Percentiles rank a stretch among this genome's conserved stretches.
These are phyloP conservation scores for Trichosporon coremiiforme DNA, from an alignment of 1,284 basidiomycete genomes.

Conservation along the genomic window DNA sequence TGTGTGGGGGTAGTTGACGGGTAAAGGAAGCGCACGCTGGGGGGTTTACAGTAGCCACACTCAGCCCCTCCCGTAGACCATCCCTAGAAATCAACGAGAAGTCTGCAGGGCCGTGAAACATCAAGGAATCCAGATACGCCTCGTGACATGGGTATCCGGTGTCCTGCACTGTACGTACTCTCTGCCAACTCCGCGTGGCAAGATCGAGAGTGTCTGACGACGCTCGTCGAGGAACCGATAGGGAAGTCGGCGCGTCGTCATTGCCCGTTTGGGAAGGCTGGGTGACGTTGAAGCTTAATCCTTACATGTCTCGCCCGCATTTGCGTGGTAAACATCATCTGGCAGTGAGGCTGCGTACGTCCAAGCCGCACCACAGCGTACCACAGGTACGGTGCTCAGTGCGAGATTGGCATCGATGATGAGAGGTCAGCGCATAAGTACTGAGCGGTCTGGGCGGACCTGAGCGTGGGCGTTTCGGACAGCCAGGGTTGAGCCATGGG, in stretches of 20 bases:
- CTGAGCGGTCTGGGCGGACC: neutral
- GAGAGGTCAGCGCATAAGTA: neutral
- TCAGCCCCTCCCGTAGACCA: too few relatives aligned
- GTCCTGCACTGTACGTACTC: neutral
- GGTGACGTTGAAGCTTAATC: neutral
- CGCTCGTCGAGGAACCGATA: neutral
- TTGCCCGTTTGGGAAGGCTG: conserved; percentile 5
- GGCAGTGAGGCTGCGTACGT: neutral
- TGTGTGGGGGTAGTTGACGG: neutral
- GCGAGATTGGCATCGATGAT: neutral
- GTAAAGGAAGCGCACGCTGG: neutral
- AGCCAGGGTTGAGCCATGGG: neutral
- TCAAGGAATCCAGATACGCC: neutral
- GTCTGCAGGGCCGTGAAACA: neutral
- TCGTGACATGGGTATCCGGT: neutral
- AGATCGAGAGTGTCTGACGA: neutral
- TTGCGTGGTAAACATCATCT: neutral
- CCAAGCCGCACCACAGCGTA: neutral
- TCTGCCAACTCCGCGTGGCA: neutral
- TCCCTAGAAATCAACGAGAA: neutral
- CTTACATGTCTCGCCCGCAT: neutral
- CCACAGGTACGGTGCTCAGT: neutral
- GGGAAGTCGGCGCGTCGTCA: neutral
- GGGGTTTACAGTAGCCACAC: too few relatives aligned
- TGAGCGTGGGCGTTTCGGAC: neutral